These are phyloP conservation scores for Beta macrorhiza DNA, from an alignment of 179 eudicot species.

Conservation along the genomic window DNA sequence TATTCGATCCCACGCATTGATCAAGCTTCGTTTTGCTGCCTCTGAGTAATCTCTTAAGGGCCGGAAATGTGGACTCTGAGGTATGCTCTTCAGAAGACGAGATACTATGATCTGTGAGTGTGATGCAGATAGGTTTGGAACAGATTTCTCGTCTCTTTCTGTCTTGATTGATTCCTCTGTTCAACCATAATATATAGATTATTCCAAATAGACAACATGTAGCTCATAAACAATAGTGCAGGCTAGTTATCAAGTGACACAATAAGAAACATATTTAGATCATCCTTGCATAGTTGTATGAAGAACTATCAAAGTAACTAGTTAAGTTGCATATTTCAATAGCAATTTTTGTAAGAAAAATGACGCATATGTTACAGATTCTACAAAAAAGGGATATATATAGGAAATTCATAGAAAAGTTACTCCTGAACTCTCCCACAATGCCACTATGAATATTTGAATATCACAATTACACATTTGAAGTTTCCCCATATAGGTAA, in stretches of 20 bases:
- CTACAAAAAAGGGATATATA: too few relatives aligned
- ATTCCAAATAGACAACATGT: neutral
- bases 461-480: too few relatives aligned
- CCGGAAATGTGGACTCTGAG: conserved; percentile 33
- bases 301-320: neutral
- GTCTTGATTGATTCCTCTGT: conserved; percentile 7
- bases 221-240: neutral
- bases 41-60: conserved; percentile 29
- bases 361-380: too few relatives aligned
- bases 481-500: too few relatives aligned
- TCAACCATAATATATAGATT: neutral
- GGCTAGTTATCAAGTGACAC: neutral
- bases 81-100: conserved; percentile 32
- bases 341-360: neutral
- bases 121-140: conserved; percentile 3
- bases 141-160: conserved; percentile 5
- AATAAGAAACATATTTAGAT: neutral
- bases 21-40: conserved; percentile 30
- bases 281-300: neutral
- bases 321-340: too few relatives aligned
- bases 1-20: conserved; percentile 33
- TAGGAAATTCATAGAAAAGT: too few relatives aligned
- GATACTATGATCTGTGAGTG: conserved; percentile 21
- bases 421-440: too few relatives aligned
- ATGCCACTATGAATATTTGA: too few relatives aligned